Evolutionary conservation across 176 grass and related monocot species (phyloP), one percentile per base, ranked within the genome.

Genomic region (Eleusine coracana): DNA sequence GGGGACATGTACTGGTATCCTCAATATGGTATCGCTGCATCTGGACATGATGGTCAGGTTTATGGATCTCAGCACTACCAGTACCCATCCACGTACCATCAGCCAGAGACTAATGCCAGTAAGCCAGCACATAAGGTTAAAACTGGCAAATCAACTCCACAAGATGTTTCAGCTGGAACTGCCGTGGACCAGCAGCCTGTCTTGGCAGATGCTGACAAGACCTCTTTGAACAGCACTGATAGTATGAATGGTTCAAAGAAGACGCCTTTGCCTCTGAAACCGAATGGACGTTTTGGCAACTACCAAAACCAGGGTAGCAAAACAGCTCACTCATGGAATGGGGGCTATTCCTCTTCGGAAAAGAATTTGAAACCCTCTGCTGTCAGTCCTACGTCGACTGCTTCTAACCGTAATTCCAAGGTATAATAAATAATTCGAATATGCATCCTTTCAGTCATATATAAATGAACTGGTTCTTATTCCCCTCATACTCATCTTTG

Each of bases 1-100:
- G 87, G 91, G 67, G 94, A 97, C 67, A 80, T 89, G 81, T 93
- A 91, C 68, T 93, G 87, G 50, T 94, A 97, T 90, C 79, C 89
- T 48, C 83, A 83, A 25, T 94, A 92, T 68, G 67, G 88, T 55
- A 61, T 48, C 0, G 9, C 45, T 48, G 9, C 45, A 48, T 34
- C 85, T 65, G 48, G 83, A 64, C 84, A 89, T 79, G 91, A 93
- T 64, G 74, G 74, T 40, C 91, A 92, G 71, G 77, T 86, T 55
- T 97, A 93, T 80, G 86, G 84, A 50, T 84, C 88, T 61, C 90
- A 97, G 81, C 69, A 85, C 75, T 89, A 86, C 66, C 94, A 91
- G 50, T 92, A 77, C 44, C 71, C 77, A 6, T 74, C 86, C 44
- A 68, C 83, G 3, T 91, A 89, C 71, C 71, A 91, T 21, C 89